A percentile compares a stretch with the other conserved stretches of the same genome.
These are phyloP conservation scores for Chlorella vulgaris DNA, from an alignment of 139 green algal genomes.

Conservation along the genomic window DNA sequence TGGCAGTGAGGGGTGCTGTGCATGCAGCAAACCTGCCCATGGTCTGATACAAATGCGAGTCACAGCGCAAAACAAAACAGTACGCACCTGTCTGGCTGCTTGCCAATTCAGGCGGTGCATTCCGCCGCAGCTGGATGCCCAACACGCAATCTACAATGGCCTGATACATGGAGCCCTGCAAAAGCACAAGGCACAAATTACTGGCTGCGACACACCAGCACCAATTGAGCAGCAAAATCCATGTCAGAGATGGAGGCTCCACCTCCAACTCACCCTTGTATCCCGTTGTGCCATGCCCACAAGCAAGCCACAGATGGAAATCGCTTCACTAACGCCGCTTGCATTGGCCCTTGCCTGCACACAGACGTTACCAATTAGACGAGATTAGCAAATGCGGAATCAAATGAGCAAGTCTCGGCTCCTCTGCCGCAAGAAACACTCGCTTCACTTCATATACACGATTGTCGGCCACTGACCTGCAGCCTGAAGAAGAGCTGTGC, in stretches of 20 bases:
- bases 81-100: conserved; percentile 5
- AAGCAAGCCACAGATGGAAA: conserved; percentile 21
- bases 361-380: neutral
- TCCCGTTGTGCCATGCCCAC: conserved; percentile 29
- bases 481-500: conserved; percentile 46
- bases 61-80: no score
- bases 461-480: neutral
- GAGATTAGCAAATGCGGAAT: no score
- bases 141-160: conserved; percentile 62
- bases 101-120: conserved; percentile 46
- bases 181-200: neutral
- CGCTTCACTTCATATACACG: neutral
- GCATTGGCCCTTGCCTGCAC: conserved; percentile 8
- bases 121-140: conserved; percentile 54
- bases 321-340: conserved; percentile 11
- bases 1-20: no score
- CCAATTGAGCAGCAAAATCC: neutral
- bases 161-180: conserved; percentile 38
- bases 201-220: neutral
- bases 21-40: no score
- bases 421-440: no score
- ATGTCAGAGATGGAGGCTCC: no score
- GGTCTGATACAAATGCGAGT: no score
- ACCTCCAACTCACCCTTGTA: conserved; percentile 8
- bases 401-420: no score